A percentile compares a stretch with the other conserved stretches of the same genome.
Conservation (phyloP, 495 filamentous ascomycete species). For the Sphaerosporella brunnea region DNA sequence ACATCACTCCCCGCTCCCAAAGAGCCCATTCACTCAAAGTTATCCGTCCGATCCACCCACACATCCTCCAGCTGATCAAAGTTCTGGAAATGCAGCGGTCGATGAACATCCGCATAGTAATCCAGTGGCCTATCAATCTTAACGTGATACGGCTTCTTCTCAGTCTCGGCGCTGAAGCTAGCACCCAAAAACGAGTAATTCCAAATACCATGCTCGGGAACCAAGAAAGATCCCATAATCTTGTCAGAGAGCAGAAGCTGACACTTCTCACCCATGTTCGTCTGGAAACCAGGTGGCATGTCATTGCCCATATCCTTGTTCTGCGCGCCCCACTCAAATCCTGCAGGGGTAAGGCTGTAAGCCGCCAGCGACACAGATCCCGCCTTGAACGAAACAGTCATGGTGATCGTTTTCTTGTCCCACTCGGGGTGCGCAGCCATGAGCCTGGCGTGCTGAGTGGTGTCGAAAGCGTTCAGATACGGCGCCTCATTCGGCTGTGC, state of each 20-base stretch:
- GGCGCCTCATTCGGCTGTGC: conserved; percentile 75
- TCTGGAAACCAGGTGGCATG: conserved; percentile 83
- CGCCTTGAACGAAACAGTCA: conserved; percentile 97
- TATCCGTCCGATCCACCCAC: conserved; percentile 71
- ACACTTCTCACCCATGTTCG: conserved; percentile 84
- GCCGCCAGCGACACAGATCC: conserved; percentile 89
- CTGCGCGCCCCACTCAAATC: conserved; percentile 93
- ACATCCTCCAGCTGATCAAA: conserved; percentile 84
- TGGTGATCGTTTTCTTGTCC: conserved; percentile 90
- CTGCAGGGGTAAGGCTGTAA: conserved; percentile 75
- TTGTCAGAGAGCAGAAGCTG: conserved; percentile 82
- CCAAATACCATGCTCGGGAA: conserved; percentile 81
- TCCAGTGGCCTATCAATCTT: conserved; percentile 79
- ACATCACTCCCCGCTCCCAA: neutral
- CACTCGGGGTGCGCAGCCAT: conserved; percentile 68
- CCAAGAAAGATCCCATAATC: conserved; percentile 86
- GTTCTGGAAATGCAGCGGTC: conserved; percentile 85
- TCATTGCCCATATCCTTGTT: conserved; percentile 86
- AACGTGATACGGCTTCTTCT: conserved; percentile 78
- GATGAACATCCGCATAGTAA: conserved; percentile 88
- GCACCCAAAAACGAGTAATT: conserved; percentile 98
- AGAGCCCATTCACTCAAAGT: conserved; percentile 47
- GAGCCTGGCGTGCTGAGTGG: conserved; percentile 77
- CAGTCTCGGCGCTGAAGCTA: conserved; percentile 54
- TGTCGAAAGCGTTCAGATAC: conserved; percentile 89